A percentile compares a stretch with the other conserved stretches of the same genome.
These are phyloP conservation scores for Trypanosoma cruzi DNA, from an alignment of 208 protist species.

Conservation along the genomic window DNA sequence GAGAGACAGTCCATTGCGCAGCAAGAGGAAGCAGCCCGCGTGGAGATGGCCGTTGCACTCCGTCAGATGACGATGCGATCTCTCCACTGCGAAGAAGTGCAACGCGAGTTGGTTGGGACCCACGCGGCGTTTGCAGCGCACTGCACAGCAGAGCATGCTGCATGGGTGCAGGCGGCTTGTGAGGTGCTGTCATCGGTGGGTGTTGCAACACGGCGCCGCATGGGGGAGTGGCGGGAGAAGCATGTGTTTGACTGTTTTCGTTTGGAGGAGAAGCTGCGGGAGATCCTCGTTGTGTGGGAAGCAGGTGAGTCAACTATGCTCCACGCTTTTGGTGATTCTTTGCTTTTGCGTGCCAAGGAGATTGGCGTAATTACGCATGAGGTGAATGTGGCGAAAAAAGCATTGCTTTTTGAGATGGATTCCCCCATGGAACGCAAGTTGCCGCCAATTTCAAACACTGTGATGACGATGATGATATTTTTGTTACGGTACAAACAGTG, in stretches of 20 bases:
- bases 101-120: neutral
- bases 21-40: slow-evolving; percentile 1
- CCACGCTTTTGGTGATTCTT: neutral
- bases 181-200: slow-evolving; percentile 4
- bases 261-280: slow-evolving; percentile 17
- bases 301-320: neutral
- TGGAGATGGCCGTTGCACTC: neutral
- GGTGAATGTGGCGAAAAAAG: neutral
- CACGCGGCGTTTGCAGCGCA: slow-evolving; percentile 11
- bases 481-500: slow-evolving; percentile 20
- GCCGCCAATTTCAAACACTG: neutral
- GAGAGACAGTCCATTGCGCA: slow-evolving; percentile 3
- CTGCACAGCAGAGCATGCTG: slow-evolving; percentile 14
- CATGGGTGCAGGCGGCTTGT: slow-evolving; percentile 11
- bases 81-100: slow-evolving; percentile 1
- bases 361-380: neutral
- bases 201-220: slow-evolving; percentile 3
- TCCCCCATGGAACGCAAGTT: neutral
- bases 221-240: slow-evolving; percentile 22
- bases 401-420: neutral
- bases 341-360: neutral
- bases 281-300: slow-evolving; percentile 15
- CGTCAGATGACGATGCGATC: neutral
- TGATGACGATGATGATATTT: neutral
- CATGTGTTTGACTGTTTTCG: slow-evolving; percentile 10